Conservation (phyloP, 2,329 filamentous ascomycete species). For the Epichloe scottii region DNA sequence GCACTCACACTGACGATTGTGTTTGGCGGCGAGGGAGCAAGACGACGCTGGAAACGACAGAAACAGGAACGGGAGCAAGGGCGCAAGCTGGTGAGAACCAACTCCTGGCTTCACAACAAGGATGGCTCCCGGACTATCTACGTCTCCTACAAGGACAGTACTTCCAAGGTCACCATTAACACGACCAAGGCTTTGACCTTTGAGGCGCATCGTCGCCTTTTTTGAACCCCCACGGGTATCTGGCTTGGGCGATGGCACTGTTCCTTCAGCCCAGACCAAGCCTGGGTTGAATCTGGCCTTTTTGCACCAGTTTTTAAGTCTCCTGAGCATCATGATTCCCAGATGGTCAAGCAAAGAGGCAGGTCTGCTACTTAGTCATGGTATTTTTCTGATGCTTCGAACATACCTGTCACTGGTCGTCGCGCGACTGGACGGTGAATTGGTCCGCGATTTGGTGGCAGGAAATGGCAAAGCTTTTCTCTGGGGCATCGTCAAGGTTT, state of each 20-base stretch:
- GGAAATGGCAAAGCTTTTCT: constrained; percentile 83
- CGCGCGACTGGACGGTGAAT: constrained; percentile 85
- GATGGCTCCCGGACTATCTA: constrained; percentile 92
- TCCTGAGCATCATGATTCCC: constrained; percentile 96
- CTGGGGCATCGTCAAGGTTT: constrained; percentile 70
- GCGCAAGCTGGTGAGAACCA: constrained; percentile 68
- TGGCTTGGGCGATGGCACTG: constrained; percentile 58
- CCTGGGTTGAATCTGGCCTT: constrained; percentile 92
- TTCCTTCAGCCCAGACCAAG: constrained; percentile 82
- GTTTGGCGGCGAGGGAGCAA: constrained; percentile 64
- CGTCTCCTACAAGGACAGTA: constrained; percentile 79
- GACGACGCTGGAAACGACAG: constrained; percentile 61
- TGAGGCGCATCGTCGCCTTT: constrained; percentile 86
- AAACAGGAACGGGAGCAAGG: constrained; percentile 74
- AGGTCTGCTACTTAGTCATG: constrained; percentile 76
- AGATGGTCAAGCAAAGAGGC: constrained; percentile 94
- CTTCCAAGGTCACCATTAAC: constrained; percentile 81
- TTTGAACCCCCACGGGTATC: constrained; percentile 80
- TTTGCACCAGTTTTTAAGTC: constrained; percentile 86
- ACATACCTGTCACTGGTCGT: constrained; percentile 93
- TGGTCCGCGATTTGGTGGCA: constrained; percentile 90
- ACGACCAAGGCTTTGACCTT: constrained; percentile 89
- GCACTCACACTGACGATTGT: constrained; percentile 68
- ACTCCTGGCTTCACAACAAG: constrained; percentile 86
- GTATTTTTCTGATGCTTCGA: constrained; percentile 75